Percentiles rank a stretch among this genome's conserved stretches.
Conservation (phyloP, 805 yeast genomes). For the Ogataea saltuana region DNA sequence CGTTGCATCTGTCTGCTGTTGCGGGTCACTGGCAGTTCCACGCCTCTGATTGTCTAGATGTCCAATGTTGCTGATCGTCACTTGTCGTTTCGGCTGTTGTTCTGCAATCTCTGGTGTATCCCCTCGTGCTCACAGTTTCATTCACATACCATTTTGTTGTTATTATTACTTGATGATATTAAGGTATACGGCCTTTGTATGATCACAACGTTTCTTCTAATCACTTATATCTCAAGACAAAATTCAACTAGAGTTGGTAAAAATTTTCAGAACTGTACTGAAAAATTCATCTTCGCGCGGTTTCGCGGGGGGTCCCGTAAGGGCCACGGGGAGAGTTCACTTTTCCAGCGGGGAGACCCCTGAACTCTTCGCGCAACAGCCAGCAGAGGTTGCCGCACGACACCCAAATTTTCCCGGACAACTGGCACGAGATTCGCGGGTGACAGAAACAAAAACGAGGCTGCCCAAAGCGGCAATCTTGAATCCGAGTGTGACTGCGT, state of each 20-base stretch:
- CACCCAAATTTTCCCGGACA: neutral
- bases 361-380: no score
- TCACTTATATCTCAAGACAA: slow-evolving; percentile 8
- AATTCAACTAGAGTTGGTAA: slow-evolving; percentile 9
- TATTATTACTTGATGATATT: slow-evolving; percentile 14
- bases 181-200: slow-evolving; percentile 10
- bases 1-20: neutral
- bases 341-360: neutral
- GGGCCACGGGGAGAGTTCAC: neutral
- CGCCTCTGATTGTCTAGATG: no score
- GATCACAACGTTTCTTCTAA: slow-evolving; percentile 5
- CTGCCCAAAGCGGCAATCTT: neutral
- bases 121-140: neutral
- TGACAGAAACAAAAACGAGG: slow-evolving; percentile 2
- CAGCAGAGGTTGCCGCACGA: no score
- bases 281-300: slow-evolving; percentile 9
- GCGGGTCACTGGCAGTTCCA: no score
- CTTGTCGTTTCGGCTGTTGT: no score
- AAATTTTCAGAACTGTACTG: slow-evolving; percentile 14
- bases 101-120: neutral
- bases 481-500: slow-evolving; percentile 14
- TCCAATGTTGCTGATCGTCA: no score
- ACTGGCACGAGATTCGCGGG: slow-evolving; percentile 1
- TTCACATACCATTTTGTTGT: slow-evolving; percentile 23
- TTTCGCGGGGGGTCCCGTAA: slow-evolving; percentile 5